Evolutionary conservation across 2,329 filamentous ascomycete species (phyloP).

Genomic region (Ophiostoma pallidulum): DNA sequence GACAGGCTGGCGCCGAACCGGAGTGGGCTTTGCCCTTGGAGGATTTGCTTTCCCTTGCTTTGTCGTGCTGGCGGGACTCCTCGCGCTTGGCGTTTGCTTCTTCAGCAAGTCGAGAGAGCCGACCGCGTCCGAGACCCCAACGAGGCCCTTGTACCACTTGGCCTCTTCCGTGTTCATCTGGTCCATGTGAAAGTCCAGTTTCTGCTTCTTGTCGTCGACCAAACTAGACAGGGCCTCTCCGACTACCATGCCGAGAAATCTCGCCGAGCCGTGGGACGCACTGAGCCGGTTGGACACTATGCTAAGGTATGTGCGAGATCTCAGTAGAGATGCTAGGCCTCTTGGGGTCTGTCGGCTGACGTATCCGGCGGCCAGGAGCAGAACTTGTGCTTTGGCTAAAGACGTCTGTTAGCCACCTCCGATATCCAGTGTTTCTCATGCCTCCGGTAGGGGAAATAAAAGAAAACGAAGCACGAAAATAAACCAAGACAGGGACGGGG

Average conservation of each 20-base stretch:
- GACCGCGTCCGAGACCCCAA: conserved; percentile 50
- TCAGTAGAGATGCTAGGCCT: conserved; percentile 58
- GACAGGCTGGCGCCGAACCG: not conserved
- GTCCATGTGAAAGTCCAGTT: conserved; percentile 75
- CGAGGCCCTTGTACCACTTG: conserved; percentile 61
- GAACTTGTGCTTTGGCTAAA: conserved; percentile 72
- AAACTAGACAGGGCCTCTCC: conserved; percentile 62
- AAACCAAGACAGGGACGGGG: too few species aligned
- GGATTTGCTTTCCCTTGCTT: conserved; percentile 19
- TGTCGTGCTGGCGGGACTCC: not conserved
- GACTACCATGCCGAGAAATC: conserved; percentile 81
- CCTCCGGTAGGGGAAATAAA: too few species aligned
- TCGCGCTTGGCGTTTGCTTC: conserved; percentile 16
- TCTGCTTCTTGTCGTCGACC: conserved; percentile 57
- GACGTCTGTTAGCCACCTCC: conserved; percentile 19
- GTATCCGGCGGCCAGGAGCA: conserved; percentile 70
- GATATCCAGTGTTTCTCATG: too few species aligned
- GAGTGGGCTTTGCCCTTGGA: conserved; percentile 15
- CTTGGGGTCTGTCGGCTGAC: conserved; percentile 56
- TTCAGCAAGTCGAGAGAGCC: conserved; percentile 47
- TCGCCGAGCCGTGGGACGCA: conserved; percentile 62
- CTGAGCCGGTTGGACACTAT: conserved; percentile 78
- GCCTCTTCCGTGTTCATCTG: conserved; percentile 67
- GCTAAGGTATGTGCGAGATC: conserved; percentile 64
- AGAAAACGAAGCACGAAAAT: too few species aligned